Percentiles rank a stretch among this genome's conserved stretches.
Evolutionary conservation across 2,329 filamentous ascomycete species (phyloP).

Genomic region (Neofusicoccum sp.): DNA sequence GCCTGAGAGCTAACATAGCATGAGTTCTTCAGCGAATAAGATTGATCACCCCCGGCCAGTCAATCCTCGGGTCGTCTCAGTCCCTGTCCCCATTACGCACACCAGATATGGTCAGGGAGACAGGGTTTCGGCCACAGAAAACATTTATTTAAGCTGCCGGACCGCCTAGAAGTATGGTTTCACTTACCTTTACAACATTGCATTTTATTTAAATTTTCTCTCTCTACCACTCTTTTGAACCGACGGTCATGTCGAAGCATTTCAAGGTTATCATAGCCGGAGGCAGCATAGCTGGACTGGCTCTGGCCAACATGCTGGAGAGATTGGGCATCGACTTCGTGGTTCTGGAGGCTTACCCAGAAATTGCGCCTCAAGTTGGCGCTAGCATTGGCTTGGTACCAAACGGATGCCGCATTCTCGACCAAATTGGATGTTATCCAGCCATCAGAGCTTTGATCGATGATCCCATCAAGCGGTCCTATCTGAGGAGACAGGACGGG

Average conservation of each 20-base stretch:
- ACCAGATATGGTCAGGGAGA: too few relatives aligned
- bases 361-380: constrained; percentile 28
- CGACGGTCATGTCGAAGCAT: background rate
- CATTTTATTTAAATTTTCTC: too few relatives aligned
- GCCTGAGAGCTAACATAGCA: too few relatives aligned
- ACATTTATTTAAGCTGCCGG: too few relatives aligned
- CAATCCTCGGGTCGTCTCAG: too few relatives aligned
- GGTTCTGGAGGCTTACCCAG: constrained; percentile 26
- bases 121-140: too few relatives aligned
- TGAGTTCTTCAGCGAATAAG: too few relatives aligned
- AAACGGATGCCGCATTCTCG: constrained; percentile 20
- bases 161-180: too few relatives aligned
- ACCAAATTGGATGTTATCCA: constrained; percentile 18
- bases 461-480: background rate
- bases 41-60: too few relatives aligned
- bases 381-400: constrained; percentile 28
- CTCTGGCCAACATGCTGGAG: constrained; percentile 16
- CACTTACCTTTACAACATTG: too few relatives aligned
- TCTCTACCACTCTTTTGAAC: background rate
- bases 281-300: constrained; percentile 19
- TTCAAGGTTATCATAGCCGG: constrained; percentile 19
- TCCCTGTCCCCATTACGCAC: too few relatives aligned
- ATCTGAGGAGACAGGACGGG: background rate
- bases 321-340: constrained; percentile 14
- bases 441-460: constrained; percentile 10